Base-by-base conservation (phyloP, 805 yeast species). In the Schizosaccharomyces pombe region DNA sequence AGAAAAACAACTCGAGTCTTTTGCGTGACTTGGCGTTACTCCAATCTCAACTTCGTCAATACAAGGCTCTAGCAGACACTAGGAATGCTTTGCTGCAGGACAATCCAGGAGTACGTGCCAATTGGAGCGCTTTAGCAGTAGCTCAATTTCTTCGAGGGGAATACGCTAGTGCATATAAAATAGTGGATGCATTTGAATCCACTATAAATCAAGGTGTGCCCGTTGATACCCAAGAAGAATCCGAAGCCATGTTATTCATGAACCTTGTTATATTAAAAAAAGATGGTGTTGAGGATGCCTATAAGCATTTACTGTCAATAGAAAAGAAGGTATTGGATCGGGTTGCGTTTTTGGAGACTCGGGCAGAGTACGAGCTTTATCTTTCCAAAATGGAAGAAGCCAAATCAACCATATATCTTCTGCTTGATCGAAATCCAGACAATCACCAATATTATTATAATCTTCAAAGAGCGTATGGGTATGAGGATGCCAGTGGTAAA, bases 391-490 rank as follows among this genome's bases (percentile, higher is more conserved):
- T 63, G 12, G 70, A 75, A 55, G 85, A 83, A 55, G 89, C 95
- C 1, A 77, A 84, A 16, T 61, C 74, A 53, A 71, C 76, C 43
- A 83, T 79, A 63, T 76, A 94, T 63, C 69, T 72, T 56, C 70
- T 89, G 56, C 70, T 89, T 56, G 77, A 82, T 63, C 78, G 95
- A 62, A 89, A 89, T 64, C 94, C 97, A 0, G 95, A 86, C 62
- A 75, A 82, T 61, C 69, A 70, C 37, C 68, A 65, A 11, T 85
- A 85, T 63, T 87, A 85, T 64, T 64, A 67, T 53, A 67, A 75
- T 43, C 70, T 91, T 57, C 95, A 89, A 63, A 65, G 72, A 26
- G 70, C 84, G 2, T 71, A 86, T 57, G 78, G 75, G 3, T 71
- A 79, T 24, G 60, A 70, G 47, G 69, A 77, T n/a, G 66, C 66